Evolutionary conservation across 495 filamentous ascomycete species (phyloP).

Genomic region (Penicillium paxilli): DNA sequence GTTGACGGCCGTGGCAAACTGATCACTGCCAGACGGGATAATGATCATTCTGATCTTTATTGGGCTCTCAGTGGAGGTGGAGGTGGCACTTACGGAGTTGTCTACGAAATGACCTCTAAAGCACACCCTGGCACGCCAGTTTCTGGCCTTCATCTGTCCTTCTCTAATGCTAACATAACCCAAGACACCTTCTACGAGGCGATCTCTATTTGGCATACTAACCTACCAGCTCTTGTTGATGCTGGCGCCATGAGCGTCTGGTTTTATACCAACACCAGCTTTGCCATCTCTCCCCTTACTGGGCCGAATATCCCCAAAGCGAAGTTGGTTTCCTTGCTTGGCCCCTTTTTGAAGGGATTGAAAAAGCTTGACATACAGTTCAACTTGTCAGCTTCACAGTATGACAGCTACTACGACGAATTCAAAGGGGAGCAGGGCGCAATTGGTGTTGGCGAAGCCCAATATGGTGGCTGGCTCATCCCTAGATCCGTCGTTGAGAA

Average conservation of each 20-base stretch:
- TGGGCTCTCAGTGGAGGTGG: conserved; percentile 70
- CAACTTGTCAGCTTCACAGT: conserved; percentile 27
- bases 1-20: conserved; percentile 52
- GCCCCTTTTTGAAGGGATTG: conserved; percentile 32
- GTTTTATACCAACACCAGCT: conserved; percentile 47
- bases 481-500: conserved; percentile 35
- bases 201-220: conserved; percentile 37
- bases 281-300: conserved; percentile 43
- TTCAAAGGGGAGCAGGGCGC: conserved; percentile 31
- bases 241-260: conserved; percentile 54
- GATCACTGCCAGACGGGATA: conserved; percentile 51
- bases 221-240: conserved; percentile 47
- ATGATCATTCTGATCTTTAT: conserved; percentile 60
- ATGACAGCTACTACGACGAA: conserved; percentile 44
- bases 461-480: conserved; percentile 17
- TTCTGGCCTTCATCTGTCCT: conserved; percentile 32
- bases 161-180: conserved; percentile 22
- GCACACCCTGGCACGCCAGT: conserved; percentile 39
- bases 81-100: conserved; percentile 62
- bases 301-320: conserved; percentile 33
- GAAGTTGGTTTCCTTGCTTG: conserved; percentile 23
- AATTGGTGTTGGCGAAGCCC: conserved; percentile 11
- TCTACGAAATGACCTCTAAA: conserved; percentile 55
- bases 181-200: conserved; percentile 46
- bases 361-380: conserved; percentile 31